Evolutionary conservation across 2,329 filamentous ascomycete genomes (phyloP), one percentile per base, ranked within the genome.

Genomic region (Fusarium guadeloupense): DNA sequence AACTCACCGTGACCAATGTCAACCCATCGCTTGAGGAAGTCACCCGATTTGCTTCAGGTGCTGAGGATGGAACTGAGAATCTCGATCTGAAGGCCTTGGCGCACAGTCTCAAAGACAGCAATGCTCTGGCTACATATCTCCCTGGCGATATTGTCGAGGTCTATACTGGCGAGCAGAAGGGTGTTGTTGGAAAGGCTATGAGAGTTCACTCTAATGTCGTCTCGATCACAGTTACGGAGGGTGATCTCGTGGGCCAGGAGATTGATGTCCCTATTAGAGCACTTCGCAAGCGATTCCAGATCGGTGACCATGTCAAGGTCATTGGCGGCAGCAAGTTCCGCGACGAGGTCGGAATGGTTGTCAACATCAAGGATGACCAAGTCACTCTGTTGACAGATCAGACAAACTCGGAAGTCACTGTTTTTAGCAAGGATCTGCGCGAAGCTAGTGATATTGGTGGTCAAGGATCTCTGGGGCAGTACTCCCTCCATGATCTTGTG

Each of bases 291-390:
- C 86, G 92, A 25, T 99, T 99, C 83, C 88, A 85, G 64, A 85
- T 93, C 60, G 95, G 95, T 81, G 95, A 99, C 71, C 95, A 99
- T 72, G 95, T 99, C 80, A 98, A 98, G 80, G 95, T 99, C 67
- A 96, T 97, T 73, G 94, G 95, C 50, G 94, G 93, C 33, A 97
- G 93, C 78, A 90, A 92, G 69, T 98, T 93, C 75, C 88, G 91
- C 50, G 95, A 97, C 69, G 95, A 99, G 77, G 90, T 98, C 38
- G 95, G 95, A 76, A 96, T 97, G 86, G 93, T 99, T 45, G 93
- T 98, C 64, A 92, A 92, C 74, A 95, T 97, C 66, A 89, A 87
- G 42, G 92, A 96, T 57, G 95, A 99, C 74, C 89, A 91, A 33
- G 93, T 99, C 54, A 98, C 95, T 2, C 81, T 99, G 64, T 81